phyloP scores from a whole-genome alignment of 164 flowering plant species.

The Nymphaea thermarum region DNA sequence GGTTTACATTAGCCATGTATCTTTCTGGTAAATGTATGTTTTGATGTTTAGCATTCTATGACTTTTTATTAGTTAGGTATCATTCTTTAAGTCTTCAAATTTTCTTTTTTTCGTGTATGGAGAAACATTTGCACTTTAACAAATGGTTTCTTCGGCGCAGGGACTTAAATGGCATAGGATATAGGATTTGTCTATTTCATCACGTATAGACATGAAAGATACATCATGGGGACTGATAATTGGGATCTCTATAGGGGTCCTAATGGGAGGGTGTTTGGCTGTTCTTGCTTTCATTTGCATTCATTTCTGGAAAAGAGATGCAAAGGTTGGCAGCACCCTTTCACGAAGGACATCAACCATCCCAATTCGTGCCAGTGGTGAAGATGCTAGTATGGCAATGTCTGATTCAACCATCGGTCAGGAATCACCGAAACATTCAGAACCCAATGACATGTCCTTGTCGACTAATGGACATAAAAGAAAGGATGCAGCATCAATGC shows the following conservation, averaged over 20 bases:
- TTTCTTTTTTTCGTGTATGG: too few species aligned
- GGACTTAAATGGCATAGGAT: conserved; percentile 8
- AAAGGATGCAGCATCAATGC: conserved; percentile 52
- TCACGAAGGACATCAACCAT: conserved; percentile 66
- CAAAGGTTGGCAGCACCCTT: conserved; percentile 81
- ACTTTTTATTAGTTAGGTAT: too few species aligned
- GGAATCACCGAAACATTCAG: conserved; percentile 64
- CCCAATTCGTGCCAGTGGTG: conserved; percentile 78
- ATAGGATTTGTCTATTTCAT: conserved; percentile 1
- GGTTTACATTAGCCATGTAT: too few species aligned
- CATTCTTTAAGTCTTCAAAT: too few species aligned
- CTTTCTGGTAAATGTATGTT: too few species aligned
- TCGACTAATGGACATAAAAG: conserved; percentile 69
- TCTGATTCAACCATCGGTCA: conserved; percentile 82
- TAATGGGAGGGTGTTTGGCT: conserved; percentile 77
- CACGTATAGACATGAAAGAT: conserved; percentile 33
- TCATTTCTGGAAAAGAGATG: conserved; percentile 50
- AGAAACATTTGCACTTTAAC: not conserved
- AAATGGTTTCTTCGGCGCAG: not conserved
- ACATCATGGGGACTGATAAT: conserved; percentile 66
- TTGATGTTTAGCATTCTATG: too few species aligned
- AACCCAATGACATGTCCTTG: conserved; percentile 28
- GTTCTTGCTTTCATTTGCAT: conserved; percentile 49
- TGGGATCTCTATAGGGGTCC: conserved; percentile 85
- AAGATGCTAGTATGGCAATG: conserved; percentile 49